Percentiles rank a stretch among this genome's conserved stretches.
phyloP scores from a whole-genome alignment of 2,329 filamentous ascomycete genomes.

The Penicillium vulpinum region DNA sequence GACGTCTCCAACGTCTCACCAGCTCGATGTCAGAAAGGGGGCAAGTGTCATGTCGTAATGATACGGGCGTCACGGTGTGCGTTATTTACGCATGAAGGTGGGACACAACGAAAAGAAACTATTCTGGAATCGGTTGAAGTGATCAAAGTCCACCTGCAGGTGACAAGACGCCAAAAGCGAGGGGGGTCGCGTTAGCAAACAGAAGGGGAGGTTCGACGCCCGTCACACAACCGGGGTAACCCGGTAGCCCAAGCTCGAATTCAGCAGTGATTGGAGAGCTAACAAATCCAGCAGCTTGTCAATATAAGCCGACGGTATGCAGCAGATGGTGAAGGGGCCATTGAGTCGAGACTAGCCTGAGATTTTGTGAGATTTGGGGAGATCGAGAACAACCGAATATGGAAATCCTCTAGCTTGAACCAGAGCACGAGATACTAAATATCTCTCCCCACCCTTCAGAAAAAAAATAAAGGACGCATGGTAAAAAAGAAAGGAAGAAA shows the following conservation, averaged over 20 bases:
- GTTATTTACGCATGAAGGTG: conserved; percentile 6
- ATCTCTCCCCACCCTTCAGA: no score
- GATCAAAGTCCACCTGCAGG: conserved; percentile 15
- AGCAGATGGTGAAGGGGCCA: conserved; percentile 1
- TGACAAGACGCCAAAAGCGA: conserved; percentile 8
- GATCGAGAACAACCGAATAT: not conserved
- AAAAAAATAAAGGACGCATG: not conserved
- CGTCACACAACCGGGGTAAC: conserved; percentile 22
- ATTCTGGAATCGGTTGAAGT: conserved; percentile 2
- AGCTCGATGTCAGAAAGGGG: not conserved
- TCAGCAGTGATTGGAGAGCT: conserved; percentile 9
- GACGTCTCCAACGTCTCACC: conserved; percentile 2
- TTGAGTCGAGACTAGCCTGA: conserved; percentile 6
- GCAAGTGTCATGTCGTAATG: conserved; percentile 10
- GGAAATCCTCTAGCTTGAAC: not conserved
- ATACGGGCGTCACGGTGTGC: not conserved
- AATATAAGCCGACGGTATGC: conserved; percentile 9
- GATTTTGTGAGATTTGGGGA: conserved; percentile 2
- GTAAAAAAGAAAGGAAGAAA: not conserved
- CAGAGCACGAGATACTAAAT: not conserved
- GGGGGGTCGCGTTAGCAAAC: conserved; percentile 10
- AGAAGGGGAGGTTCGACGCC: conserved; percentile 7
- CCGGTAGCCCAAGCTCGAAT: conserved; percentile 17
- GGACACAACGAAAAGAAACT: conserved; percentile 2
- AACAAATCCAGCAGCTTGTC: conserved; percentile 1